A percentile compares a stretch with the other conserved stretches of the same genome.
Evolutionary conservation across 2,329 filamentous ascomycete genomes (phyloP).

Genomic region (Clonostachys rhizophaga): DNA sequence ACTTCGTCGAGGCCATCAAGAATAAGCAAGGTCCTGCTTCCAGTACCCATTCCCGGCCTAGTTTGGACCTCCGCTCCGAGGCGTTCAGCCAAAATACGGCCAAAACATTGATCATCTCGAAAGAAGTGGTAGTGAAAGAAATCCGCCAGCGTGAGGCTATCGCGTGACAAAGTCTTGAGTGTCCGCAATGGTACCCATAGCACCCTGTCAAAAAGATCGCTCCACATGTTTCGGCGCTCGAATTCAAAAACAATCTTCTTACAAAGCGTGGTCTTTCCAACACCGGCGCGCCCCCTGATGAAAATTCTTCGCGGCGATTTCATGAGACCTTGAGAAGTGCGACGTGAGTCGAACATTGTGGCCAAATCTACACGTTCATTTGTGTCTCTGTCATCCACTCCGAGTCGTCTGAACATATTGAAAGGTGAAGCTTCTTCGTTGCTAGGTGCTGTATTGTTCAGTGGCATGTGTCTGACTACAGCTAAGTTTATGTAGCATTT

Average conservation of each 20-base stretch:
- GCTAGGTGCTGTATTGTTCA: slow-evolving; percentile 6
- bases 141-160: slow-evolving; percentile 12
- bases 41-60: neutral
- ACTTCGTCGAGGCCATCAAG: slow-evolving; percentile 39
- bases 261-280: slow-evolving; percentile 33
- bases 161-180: slow-evolving; percentile 13
- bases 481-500: slow-evolving; percentile 33
- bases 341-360: slow-evolving; percentile 17
- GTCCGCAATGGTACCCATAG: slow-evolving; percentile 32
- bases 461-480: slow-evolving; percentile 17
- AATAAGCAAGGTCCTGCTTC: slow-evolving; percentile 25
- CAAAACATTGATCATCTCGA: neutral
- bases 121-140: slow-evolving; percentile 21
- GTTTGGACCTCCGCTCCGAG: slow-evolving; percentile 9
- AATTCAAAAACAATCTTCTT: slow-evolving; percentile 33
- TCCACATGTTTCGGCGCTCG: slow-evolving; percentile 7
- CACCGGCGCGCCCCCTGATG: slow-evolving; percentile 27
- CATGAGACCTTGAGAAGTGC: slow-evolving; percentile 4
- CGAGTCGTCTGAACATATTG: slow-evolving; percentile 16
- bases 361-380: slow-evolving; percentile 11
- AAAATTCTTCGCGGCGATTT: slow-evolving; percentile 21
- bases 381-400: slow-evolving; percentile 8
- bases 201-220: slow-evolving; percentile 22
- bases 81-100: neutral
- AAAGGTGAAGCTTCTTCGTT: slow-evolving; percentile 13